These are phyloP conservation scores for Kwoniella pini DNA, from an alignment of 768 basidiomycete species.

Conservation along the genomic window DNA sequence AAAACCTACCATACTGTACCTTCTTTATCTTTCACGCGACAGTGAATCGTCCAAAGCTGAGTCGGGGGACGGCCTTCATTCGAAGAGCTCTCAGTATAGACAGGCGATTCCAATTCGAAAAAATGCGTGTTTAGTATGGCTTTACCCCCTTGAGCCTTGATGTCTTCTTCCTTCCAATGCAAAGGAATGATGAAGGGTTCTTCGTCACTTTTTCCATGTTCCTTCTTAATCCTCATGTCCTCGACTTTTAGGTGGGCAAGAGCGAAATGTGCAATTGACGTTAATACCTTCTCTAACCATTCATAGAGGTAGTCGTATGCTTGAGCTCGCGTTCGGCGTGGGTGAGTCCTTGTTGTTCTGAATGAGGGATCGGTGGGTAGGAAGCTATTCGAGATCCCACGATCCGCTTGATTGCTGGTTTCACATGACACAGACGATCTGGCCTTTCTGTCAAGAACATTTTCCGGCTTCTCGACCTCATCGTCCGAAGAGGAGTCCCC, in stretches of 20 bases:
- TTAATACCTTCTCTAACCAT: conserved; percentile 31
- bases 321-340: conserved; percentile 16
- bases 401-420: too few relatives aligned
- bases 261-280: conserved; percentile 25
- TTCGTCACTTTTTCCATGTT: too few relatives aligned
- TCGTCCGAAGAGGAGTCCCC: too few relatives aligned
- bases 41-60: not conserved
- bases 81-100: conserved; percentile 1
- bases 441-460: too few relatives aligned
- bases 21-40: not conserved
- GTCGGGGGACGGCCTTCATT: not conserved
- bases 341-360: too few relatives aligned
- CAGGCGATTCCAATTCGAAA: not conserved
- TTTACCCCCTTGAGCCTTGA: conserved; percentile 18
- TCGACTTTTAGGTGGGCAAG: conserved; percentile 19
- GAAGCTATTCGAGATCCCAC: too few relatives aligned
- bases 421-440: too few relatives aligned
- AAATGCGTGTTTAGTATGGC: conserved; percentile 3
- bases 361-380: not conserved
- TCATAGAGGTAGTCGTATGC: conserved; percentile 31
- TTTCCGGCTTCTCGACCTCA: too few relatives aligned
- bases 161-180: conserved; percentile 23
- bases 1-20: conserved; percentile 5
- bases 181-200: not conserved
- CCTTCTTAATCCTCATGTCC: conserved; percentile 7